Conservation (phyloP, 805 yeast genomes). For the Candida ponderosae region DNA sequence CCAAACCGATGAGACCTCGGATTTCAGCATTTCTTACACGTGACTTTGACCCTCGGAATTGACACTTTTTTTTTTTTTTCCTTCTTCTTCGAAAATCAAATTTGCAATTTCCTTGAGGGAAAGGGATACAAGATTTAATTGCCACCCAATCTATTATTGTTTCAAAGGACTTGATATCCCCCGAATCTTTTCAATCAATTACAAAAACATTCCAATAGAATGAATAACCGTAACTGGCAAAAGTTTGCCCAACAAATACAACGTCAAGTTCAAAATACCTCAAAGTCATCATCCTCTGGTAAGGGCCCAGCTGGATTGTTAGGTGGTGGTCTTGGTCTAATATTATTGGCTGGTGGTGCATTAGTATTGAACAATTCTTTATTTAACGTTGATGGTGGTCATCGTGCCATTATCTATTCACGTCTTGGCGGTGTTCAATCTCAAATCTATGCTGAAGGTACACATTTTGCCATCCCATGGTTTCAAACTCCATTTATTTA, state of each 20-base stretch:
- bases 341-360: slow-evolving; percentile 52
- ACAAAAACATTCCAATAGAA: neutral
- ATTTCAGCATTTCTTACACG: too few species aligned
- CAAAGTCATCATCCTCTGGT: slow-evolving; percentile 28
- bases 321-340: slow-evolving; percentile 56
- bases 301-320: slow-evolving; percentile 43
- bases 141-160: too few species aligned
- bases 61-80: too few species aligned
- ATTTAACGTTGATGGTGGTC: slow-evolving; percentile 97
- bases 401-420: slow-evolving; percentile 90
- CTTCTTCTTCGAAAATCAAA: too few species aligned
- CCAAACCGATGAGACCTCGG: neutral
- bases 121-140: too few species aligned
- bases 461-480: slow-evolving; percentile 93
- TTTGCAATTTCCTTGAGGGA: too few species aligned
- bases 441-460: slow-evolving; percentile 83
- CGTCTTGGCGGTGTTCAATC: slow-evolving; percentile 81
- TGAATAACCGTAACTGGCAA: slow-evolving; percentile 40
- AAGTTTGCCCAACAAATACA: slow-evolving; percentile 43
- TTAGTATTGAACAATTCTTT: slow-evolving; percentile 46
- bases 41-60: neutral
- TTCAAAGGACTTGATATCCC: slow-evolving; percentile 17
- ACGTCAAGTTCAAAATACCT: slow-evolving; percentile 30
- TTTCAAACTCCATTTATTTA: slow-evolving; percentile 85
- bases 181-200: slow-evolving; percentile 6